Evolutionary conservation across 352 stramenopile species (phyloP), one percentile per base, ranked within the genome.

Genomic region (Globisporangium canariense): DNA sequence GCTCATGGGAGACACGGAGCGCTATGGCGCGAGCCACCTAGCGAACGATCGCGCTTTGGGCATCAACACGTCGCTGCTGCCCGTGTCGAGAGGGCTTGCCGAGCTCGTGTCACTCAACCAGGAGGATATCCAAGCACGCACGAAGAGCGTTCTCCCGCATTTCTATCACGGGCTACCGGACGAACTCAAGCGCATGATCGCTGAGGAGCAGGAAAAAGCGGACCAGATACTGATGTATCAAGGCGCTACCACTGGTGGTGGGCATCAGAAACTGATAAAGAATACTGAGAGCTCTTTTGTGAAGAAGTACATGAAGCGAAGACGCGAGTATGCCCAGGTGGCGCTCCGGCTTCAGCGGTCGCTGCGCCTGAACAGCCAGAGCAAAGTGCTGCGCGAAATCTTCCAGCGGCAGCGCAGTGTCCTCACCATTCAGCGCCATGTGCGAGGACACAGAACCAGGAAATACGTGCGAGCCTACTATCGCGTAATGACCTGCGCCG

Each of bases 91-190:
- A 9, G 74, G 71, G 7, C 64, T 85, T 3, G 64, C 65, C 20
- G 65, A 80, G 58, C 54, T 82, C 25, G 63, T 82, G 28, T 71
- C 81, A 9, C 66, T 66, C 0, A 83, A 86, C 32, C 74, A 85
- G 22, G 70, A 85, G 22, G 62, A 69, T 6, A 64, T 28, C 2
- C 67, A 65, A 4, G 45, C 67, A 4, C 58, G 58, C n/a, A 58
- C 55, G 2, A 73, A 76, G 22, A 83, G 72, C 4, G 69, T 74
- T n/a, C 58, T 86, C 0, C 84, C 84, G 6, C 84, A 91, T 47
- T 93, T 93, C 65, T 93, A 90, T 38, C 84, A 93, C 60, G 84
- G 82, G 4, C 61, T 93, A 0, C 80, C 84, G 0, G 75, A 78
- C 25, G 82, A 89, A 58, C 77, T 93, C 45, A 93, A 93, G 67